Evolutionary conservation across 2,329 filamentous ascomycete genomes (phyloP), one percentile per base, ranked within the genome.

Genomic region (Pyrenochaeta sp.): DNA sequence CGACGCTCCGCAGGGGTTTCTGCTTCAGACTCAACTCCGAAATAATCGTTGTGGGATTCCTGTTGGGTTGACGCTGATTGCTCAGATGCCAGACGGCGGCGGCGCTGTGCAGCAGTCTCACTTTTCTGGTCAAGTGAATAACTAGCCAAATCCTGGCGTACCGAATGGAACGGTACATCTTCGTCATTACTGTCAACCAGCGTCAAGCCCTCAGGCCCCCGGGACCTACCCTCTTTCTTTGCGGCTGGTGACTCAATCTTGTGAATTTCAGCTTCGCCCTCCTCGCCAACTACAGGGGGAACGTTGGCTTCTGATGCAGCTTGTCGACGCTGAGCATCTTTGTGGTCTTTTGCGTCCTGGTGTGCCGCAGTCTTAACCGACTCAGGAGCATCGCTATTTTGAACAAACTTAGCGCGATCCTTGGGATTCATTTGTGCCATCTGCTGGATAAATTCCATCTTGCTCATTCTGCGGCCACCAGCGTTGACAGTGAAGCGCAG

Each of bases 401-500:
- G 79, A 6, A 83, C 75, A 23, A 78, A 74, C 42, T 78, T 79
- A 12, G 80, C 81, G 32, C 85, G 82, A 12, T 87, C 85, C 66
- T 85, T 85, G 20, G 85, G 84, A 69, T 94, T 90, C 54, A 94
- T 81, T 59, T 87, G 85, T 60, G 87, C 85, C 68, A 95, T 87
- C 69, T 91, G 87, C 41, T 83, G 80, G 56, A 95, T 86, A 69
- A 95, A 94, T 67, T 92, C 90, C 4, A 88, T 86, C 76, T 93
- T 93, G 57, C 84, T 92, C 85, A 95, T 89, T 42, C 90, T 85
- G 56, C 83, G 82, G 5, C 89, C 89, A n/a, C 87, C 85, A 30
- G 87, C 86, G 39, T 84, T 86, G 58, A 94, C 90, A 1, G 88
- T 92, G 75, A 93, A 94, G 12, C 90, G 85, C 49, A 94, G 87